Evolutionary conservation across 2,329 filamentous ascomycete species (phyloP).

Genomic region (Elsinoe necatrix): DNA sequence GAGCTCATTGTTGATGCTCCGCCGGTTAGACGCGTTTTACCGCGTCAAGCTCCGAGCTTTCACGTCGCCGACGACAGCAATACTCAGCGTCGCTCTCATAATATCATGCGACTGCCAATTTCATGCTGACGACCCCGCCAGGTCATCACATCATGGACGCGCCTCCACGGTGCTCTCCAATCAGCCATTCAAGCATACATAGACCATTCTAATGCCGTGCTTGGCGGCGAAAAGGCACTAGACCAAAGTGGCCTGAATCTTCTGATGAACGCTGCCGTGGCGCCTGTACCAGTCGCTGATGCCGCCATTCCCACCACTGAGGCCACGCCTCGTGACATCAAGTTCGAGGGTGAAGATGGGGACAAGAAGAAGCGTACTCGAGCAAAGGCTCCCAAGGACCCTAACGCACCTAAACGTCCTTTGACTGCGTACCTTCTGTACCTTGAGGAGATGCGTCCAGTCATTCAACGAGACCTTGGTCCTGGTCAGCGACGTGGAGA

Average conservation of each 20-base stretch:
- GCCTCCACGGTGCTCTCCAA: conserved; percentile 70
- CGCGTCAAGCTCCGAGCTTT: conserved; percentile 18
- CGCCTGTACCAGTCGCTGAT: not conserved
- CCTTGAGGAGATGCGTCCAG: conserved; percentile 76
- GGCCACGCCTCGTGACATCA: not conserved
- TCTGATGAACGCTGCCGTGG: not conserved
- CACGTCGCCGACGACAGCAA: conserved; percentile 11
- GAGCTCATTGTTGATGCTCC: conserved; percentile 12
- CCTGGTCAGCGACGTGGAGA: conserved; percentile 59
- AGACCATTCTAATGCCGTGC: conserved; percentile 76
- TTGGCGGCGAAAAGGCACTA: conserved; percentile 42
- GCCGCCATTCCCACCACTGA: not conserved
- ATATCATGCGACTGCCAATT: not conserved
- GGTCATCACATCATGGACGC: conserved; percentile 70
- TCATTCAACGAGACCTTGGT: conserved; percentile 61
- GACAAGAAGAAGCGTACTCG: conserved; percentile 28
- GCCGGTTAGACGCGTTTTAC: conserved; percentile 1
- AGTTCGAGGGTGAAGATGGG: conserved; percentile 20
- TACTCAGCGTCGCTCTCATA: conserved; percentile 19
- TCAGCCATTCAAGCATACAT: conserved; percentile 77
- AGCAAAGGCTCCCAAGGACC: conserved; percentile 54
- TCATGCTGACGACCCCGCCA: conserved; percentile 39
- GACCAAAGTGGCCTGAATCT: conserved; percentile 20
- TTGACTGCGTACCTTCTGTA: conserved; percentile 93
- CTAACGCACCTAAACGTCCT: conserved; percentile 89